Percentiles rank a stretch among this genome's conserved stretches.
phyloP scores from a whole-genome alignment of 169 alveolate genomes.

The Cryptosporidium tyzzeri region DNA sequence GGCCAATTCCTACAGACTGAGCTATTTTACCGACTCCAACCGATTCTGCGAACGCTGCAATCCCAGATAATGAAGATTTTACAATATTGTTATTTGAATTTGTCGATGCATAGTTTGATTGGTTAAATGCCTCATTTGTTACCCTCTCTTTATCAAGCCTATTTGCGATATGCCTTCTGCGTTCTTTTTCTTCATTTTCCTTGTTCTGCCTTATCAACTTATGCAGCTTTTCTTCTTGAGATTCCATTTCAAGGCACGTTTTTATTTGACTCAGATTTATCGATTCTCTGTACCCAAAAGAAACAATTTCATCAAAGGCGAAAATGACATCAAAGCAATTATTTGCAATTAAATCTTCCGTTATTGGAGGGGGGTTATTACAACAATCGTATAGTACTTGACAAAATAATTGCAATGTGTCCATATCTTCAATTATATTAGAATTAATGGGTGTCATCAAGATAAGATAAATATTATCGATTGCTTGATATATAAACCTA shows the following conservation, averaged over 20 bases:
- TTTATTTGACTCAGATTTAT: conserved; percentile 89
- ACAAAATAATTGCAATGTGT: conserved; percentile 86
- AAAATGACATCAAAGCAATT: conserved; percentile 88
- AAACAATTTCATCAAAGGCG: conserved; percentile 89
- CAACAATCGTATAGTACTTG: conserved; percentile 83
- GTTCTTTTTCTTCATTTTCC: conserved; percentile 90
- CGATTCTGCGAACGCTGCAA: conserved; percentile 74
- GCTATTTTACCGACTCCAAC: conserved; percentile 67
- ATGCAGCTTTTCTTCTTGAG: conserved; percentile 89
- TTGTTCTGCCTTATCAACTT: conserved; percentile 80
- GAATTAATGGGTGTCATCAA: conserved; percentile 87
- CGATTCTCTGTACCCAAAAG: conserved; percentile 87
- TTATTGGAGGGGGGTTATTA: conserved; percentile 78
- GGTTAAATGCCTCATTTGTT: conserved; percentile 66
- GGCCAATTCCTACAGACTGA: conserved; percentile 45
- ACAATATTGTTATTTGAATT: conserved; percentile 65
- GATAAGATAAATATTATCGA: conserved; percentile 87
- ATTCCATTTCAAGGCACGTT: conserved; percentile 91
- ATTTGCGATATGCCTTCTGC: conserved; percentile 88
- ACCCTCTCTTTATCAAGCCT: conserved; percentile 88
- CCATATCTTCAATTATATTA: conserved; percentile 91
- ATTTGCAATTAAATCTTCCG: conserved; percentile 85
- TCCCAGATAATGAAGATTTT: conserved; percentile 66
- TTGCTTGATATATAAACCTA: conserved; percentile 90
- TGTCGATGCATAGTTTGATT: conserved; percentile 53